Base-by-base conservation (phyloP, 768 basidiomycete species). In the Multifurca ochricompacta region DNA sequence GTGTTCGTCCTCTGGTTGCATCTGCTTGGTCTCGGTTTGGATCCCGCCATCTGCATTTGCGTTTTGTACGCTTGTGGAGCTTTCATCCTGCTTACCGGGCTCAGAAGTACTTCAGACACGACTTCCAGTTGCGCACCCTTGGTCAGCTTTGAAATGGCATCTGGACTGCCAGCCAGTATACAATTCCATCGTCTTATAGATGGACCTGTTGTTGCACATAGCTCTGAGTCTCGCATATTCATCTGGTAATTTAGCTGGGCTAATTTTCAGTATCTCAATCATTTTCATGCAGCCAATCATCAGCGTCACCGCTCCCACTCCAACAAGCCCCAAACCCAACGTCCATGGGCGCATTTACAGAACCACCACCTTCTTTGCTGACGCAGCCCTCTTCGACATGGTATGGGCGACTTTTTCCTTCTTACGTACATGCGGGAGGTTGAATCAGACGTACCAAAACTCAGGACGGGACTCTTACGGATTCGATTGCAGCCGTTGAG, bases 401-500 rank as follows among this genome's bases (percentile, higher is more conserved):
- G 81, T 81, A 63, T n/a, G n/a, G n/a, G n/a, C 53, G 13, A 13
- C 32, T 0, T 23, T 53, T 35, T 4, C 14, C 30, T 7, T 7
- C 57, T 31, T 54, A 43, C 51, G 53, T 44, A 49, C 3, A 25
- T 27, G 31, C 8, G 16, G n/a, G 45, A 48, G 63, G 69, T 58
- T 70, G 62, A 61, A 14, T 36, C 21, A 16, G 19, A 9, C 13
- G 2, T 21, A 3, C 65, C n/a, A n/a, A n/a, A 51, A 48, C 32
- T 44, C 50, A 82, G 82, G 81, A 84, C 64, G 83, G 82, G 40
- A 87, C 84, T 14, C 73, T 86, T 48, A 85, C 84, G 39, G 83
- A 87, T 66, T 85, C 83, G 16, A 87, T 87, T 65, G 69, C 79
- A 18, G 81, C 83, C 3, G 83, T 86, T 56, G 83, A 87, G 65